phyloP scores from a whole-genome alignment of 495 filamentous ascomycete species.

The Daldinia bambusicola region DNA sequence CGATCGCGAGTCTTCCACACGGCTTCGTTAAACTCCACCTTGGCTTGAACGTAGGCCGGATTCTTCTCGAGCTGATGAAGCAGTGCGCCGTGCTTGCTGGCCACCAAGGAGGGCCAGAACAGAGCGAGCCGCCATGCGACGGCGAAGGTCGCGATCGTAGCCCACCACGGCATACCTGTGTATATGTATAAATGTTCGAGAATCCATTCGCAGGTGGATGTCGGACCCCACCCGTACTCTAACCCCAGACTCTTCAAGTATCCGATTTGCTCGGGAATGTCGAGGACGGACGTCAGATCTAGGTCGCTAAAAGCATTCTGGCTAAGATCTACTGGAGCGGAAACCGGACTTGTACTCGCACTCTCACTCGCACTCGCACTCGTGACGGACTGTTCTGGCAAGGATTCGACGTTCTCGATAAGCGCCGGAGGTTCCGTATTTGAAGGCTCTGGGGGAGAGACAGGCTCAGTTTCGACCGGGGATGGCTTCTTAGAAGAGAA shows the following conservation, averaged over 20 bases:
- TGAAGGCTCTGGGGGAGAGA: slow-evolving; percentile 5
- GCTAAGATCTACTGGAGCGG: neutral
- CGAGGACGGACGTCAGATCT: slow-evolving; percentile 55
- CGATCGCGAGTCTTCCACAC: slow-evolving; percentile 52
- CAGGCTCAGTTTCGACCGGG: slow-evolving; percentile 17
- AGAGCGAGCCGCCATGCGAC: slow-evolving; percentile 70
- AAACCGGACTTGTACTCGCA: neutral
- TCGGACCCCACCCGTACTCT: slow-evolving; percentile 85
- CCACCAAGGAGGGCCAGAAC: slow-evolving; percentile 69
- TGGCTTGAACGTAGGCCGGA: slow-evolving; percentile 62
- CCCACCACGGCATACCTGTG: slow-evolving; percentile 82
- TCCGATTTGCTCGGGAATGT: slow-evolving; percentile 77
- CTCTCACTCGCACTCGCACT: neutral
- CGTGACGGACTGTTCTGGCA: neutral
- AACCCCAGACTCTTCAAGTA: slow-evolving; percentile 85
- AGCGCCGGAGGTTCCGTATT: neutral
- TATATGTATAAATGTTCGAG: slow-evolving; percentile 86
- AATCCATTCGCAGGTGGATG: slow-evolving; percentile 72
- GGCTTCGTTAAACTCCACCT: slow-evolving; percentile 60
- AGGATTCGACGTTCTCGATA: neutral
- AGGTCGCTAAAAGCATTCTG: slow-evolving; percentile 43
- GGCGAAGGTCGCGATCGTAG: slow-evolving; percentile 71
- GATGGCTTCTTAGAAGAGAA: slow-evolving; percentile 42
- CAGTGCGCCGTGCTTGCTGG: slow-evolving; percentile 67
- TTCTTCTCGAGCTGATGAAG: slow-evolving; percentile 61